Evolutionary conservation across 2,329 filamentous ascomycete genomes (phyloP).

Genomic region (Apiospora marii): DNA sequence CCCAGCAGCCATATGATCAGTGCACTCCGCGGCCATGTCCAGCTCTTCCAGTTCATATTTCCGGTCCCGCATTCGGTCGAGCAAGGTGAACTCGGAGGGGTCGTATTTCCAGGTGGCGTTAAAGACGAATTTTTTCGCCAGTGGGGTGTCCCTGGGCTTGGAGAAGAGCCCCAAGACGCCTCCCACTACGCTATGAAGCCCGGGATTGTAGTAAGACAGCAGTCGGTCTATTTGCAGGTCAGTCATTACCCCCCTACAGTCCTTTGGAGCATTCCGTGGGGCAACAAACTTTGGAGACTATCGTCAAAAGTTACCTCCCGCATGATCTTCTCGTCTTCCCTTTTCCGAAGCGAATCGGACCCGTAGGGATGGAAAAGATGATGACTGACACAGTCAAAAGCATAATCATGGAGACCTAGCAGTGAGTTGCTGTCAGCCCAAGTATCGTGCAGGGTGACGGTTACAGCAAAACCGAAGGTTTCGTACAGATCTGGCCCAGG

Average conservation of each 20-base stretch:
- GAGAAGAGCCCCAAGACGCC: conserved; percentile 56
- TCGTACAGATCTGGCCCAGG: conserved; percentile 26
- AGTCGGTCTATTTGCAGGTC: conserved; percentile 60
- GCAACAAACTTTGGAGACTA: conserved; percentile 67
- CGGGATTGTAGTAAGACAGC: conserved; percentile 64
- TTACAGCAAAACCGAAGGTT: conserved; percentile 5
- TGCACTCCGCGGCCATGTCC: conserved; percentile 71
- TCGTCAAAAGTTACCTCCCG: conserved; percentile 72
- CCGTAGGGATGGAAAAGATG: conserved; percentile 75
- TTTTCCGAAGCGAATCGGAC: conserved; percentile 63
- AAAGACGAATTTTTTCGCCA: conserved; percentile 67
- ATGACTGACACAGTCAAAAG: conserved; percentile 73
- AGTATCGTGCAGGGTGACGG: too few relatives aligned
- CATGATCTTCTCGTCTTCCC: conserved; percentile 71
- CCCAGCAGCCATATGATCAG: conserved; percentile 76
- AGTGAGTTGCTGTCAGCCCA: conserved; percentile 27
- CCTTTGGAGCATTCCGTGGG: neutral
- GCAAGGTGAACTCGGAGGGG: conserved; percentile 62
- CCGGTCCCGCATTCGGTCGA: conserved; percentile 65
- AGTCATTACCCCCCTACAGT: neutral
- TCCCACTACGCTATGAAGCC: conserved; percentile 56
- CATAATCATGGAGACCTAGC: conserved; percentile 67
- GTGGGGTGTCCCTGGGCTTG: conserved; percentile 63
- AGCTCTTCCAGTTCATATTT: conserved; percentile 55
- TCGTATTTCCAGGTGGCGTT: conserved; percentile 55